Percentiles rank a stretch among this genome's conserved stretches.
Conservation (phyloP, 495 filamentous ascomycete species). For the Parathielavia hyrcaniae region DNA sequence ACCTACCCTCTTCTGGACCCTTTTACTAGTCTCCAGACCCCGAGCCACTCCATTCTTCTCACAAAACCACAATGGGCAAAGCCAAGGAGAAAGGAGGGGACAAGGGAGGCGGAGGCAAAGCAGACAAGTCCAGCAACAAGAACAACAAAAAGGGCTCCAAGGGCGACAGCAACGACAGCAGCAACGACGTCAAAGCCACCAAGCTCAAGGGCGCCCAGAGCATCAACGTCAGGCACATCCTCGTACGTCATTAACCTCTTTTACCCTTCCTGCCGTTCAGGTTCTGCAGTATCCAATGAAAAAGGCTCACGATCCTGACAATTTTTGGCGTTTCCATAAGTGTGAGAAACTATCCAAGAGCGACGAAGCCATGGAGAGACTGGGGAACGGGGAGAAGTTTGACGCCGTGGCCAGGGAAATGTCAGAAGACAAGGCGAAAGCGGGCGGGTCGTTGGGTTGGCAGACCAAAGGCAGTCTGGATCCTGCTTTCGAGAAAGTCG, state of each 20-base stretch:
- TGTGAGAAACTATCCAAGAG: slow-evolving; percentile 86
- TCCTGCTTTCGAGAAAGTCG: slow-evolving; percentile 70
- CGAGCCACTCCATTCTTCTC: background rate
- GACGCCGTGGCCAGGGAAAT: slow-evolving; percentile 82
- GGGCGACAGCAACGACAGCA: background rate
- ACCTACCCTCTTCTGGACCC: background rate
- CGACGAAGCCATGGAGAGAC: slow-evolving; percentile 76
- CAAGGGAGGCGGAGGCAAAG: slow-evolving; percentile 3
- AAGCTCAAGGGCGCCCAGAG: slow-evolving; percentile 60
- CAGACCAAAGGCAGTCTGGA: slow-evolving; percentile 70
- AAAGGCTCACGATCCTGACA: background rate
- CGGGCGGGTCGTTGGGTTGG: slow-evolving; percentile 82
- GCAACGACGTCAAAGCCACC: slow-evolving; percentile 7
- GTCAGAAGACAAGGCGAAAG: slow-evolving; percentile 82
- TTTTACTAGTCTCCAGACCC: too few species aligned
- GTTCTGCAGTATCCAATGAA: background rate
- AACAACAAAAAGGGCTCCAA: slow-evolving; percentile 14
- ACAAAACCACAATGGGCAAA: slow-evolving; percentile 21
- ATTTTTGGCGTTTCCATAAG: slow-evolving; percentile 32
- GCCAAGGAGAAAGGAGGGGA: slow-evolving; percentile 8
- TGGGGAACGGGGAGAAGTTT: slow-evolving; percentile 72
- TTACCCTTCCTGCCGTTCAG: background rate
- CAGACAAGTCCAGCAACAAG: slow-evolving; percentile 1
- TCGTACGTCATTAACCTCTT: slow-evolving; percentile 44
- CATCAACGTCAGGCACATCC: slow-evolving; percentile 84